Evolutionary conservation across 768 basidiomycete species (phyloP).

Genomic region (Kockovaella imperatae): DNA sequence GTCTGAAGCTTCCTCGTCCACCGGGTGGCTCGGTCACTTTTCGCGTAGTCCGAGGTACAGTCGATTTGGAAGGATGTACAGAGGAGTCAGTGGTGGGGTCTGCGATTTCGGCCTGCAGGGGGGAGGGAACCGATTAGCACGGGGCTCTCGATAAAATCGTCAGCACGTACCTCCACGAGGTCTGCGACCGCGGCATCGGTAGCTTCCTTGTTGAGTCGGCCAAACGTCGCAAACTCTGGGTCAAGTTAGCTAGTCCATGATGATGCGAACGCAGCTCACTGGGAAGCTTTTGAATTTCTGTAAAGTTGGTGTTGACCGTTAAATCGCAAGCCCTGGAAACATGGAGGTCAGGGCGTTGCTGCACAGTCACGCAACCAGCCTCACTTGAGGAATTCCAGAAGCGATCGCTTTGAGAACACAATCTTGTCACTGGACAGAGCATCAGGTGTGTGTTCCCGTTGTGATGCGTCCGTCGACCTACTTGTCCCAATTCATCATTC

Average conservation of each 20-base stretch:
- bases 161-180: constrained; percentile 35
- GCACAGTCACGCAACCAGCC: constrained; percentile 3
- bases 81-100: constrained; percentile 36
- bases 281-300: constrained; percentile 40
- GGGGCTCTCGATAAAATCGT: not conserved
- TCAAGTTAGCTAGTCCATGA: not conserved
- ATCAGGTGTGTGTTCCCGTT: not conserved
- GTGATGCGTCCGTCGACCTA: too few relatives aligned
- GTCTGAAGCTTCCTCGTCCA: constrained; percentile 29
- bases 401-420: constrained; percentile 43
- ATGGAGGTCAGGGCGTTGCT: not conserved
- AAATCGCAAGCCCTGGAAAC: constrained; percentile 16
- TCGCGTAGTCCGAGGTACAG: constrained; percentile 36
- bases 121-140: not conserved
- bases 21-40: constrained; percentile 43
- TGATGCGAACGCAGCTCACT: constrained; percentile 26
- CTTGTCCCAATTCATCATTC: constrained; percentile 44
- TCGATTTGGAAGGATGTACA: constrained; percentile 18
- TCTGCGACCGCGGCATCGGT: constrained; percentile 44
- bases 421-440: constrained; percentile 37
- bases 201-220: constrained; percentile 38
- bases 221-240: constrained; percentile 43
- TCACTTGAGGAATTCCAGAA: constrained; percentile 45
- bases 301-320: constrained; percentile 41
- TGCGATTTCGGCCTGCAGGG: constrained; percentile 37